These are phyloP conservation scores for Gastrodia elata DNA, from an alignment of 106 monocot species.

Conservation along the genomic window DNA sequence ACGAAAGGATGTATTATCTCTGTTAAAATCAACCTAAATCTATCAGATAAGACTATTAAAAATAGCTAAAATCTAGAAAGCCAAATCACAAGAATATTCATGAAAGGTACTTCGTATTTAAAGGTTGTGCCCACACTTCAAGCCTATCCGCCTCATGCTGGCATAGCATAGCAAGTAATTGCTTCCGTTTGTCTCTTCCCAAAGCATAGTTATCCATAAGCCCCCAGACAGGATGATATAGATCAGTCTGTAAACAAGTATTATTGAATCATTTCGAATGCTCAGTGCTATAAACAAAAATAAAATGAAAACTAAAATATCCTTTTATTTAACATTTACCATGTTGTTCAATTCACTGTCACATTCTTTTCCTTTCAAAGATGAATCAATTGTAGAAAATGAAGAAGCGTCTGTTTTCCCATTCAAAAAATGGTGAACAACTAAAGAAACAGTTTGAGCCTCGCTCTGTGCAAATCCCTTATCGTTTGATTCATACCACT, in stretches of 20 bases:
- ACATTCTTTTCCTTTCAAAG: constrained; percentile 34
- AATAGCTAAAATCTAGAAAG: constrained; percentile 5
- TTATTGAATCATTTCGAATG: neutral
- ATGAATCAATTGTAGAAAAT: constrained; percentile 34
- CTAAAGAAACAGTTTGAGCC: constrained; percentile 83
- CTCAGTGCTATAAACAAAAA: neutral
- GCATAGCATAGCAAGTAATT: constrained; percentile 77
- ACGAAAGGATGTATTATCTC: constrained; percentile 57
- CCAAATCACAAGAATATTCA: constrained; percentile 6
- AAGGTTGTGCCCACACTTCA: constrained; percentile 95
- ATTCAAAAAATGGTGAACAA: constrained; percentile 72
- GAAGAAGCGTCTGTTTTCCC: constrained; percentile 31
- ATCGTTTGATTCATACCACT: constrained; percentile 85
- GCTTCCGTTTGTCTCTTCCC: constrained; percentile 78
- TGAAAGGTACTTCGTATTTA: constrained; percentile 65
- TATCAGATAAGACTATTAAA: neutral
- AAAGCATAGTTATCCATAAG: constrained; percentile 57
- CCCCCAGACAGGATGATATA: constrained; percentile 88
- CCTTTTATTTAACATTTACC: constrained; percentile 20
- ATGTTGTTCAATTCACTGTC: constrained; percentile 46
- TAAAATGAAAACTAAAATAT: neutral
- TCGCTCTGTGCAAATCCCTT: constrained; percentile 85
- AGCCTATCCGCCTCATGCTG: constrained; percentile 96
- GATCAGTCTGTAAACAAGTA: constrained; percentile 35
- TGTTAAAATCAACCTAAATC: constrained; percentile 20